phyloP scores from a whole-genome alignment of 2,329 filamentous ascomycete genomes.

The Arthrobotrys pseudoclavata region DNA sequence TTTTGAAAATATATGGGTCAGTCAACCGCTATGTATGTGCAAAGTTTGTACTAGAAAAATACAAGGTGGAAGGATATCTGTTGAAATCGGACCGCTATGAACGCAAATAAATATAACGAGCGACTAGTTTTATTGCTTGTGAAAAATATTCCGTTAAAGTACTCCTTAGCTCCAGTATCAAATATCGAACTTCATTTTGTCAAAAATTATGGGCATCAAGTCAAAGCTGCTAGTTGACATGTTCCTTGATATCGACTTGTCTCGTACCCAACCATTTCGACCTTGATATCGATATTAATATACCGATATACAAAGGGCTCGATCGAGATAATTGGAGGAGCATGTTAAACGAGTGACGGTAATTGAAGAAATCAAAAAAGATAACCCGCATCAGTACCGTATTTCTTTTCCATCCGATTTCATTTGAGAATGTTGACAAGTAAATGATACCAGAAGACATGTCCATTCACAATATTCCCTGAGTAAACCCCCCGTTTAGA shows the following conservation, averaged over 20 bases:
- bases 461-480: background rate
- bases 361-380: slow-evolving; percentile 9
- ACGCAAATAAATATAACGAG: slow-evolving; percentile 13
- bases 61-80: too few relatives aligned
- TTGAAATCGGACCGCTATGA: too few relatives aligned
- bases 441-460: slow-evolving; percentile 5
- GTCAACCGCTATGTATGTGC: too few relatives aligned
- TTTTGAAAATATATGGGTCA: too few relatives aligned
- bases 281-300: background rate
- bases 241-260: slow-evolving; percentile 11
- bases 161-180: slow-evolving; percentile 12
- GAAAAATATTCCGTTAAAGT: background rate
- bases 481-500: background rate
- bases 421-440: slow-evolving; percentile 7
- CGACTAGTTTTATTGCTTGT: slow-evolving; percentile 38
- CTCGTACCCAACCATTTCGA: background rate
- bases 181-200: slow-evolving; percentile 10
- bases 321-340: slow-evolving; percentile 14
- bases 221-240: background rate
- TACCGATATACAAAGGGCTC: background rate
- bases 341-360: slow-evolving; percentile 9
- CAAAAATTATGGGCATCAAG: background rate
- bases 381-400: background rate
- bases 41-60: too few relatives aligned
- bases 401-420: background rate